A percentile compares a stretch with the other conserved stretches of the same genome.
phyloP scores from a whole-genome alignment of 345 rosid species.

The Eucalyptus lansdowneana region DNA sequence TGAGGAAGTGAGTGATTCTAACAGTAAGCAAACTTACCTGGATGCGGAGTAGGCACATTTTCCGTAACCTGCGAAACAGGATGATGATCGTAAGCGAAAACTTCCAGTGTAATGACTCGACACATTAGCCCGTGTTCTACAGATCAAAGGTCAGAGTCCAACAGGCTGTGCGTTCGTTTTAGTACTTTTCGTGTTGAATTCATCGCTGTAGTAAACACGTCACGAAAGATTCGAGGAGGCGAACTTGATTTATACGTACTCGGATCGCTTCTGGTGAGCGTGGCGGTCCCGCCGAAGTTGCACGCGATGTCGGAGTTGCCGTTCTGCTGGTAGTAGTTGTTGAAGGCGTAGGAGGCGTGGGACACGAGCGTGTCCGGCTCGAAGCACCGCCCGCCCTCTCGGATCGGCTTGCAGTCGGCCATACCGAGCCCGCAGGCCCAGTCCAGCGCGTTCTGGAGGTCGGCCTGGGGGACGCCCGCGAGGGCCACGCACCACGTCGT shows the following conservation, averaged over 20 bases:
- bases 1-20: not conserved
- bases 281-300: constrained; percentile 79
- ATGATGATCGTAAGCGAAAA: not conserved
- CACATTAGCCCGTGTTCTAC: not conserved
- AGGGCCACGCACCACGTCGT: constrained; percentile 82
- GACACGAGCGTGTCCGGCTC: constrained; percentile 63
- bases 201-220: not conserved
- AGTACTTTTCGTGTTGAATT: not conserved
- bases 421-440: constrained; percentile 94
- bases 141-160: not conserved
- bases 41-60: constrained; percentile 30
- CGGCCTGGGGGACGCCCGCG: constrained; percentile 53
- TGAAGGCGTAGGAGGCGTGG: constrained; percentile 91
- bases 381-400: constrained; percentile 57
- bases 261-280: constrained; percentile 45
- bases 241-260: constrained; percentile 24
- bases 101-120: not conserved
- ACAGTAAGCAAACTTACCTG: constrained; percentile 12
- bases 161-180: not conserved
- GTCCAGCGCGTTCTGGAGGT: constrained; percentile 78
- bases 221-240: not conserved
- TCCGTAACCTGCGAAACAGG: constrained; percentile 27
- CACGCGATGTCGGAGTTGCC: constrained; percentile 77
- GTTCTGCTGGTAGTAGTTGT: constrained; percentile 65
- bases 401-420: constrained; percentile 65